Evolutionary conservation across 2,329 filamentous ascomycete species (phyloP).

Genomic region (Colletotrichum coccodes): DNA sequence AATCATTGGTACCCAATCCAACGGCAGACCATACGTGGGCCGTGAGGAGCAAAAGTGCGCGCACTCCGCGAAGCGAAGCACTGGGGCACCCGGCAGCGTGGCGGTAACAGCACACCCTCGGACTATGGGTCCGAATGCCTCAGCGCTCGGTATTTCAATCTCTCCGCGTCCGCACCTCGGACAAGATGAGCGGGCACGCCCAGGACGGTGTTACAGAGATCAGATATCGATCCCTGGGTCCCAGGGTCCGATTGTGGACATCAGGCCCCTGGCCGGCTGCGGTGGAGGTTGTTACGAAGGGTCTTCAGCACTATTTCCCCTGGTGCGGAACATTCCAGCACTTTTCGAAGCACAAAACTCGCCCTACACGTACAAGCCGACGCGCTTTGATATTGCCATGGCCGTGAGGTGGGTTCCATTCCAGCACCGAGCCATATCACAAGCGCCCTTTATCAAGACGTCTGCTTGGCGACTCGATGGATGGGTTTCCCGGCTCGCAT

Average conservation of each 20-base stretch:
- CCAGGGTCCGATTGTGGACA: conserved; percentile 8
- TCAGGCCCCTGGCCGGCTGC: neutral
- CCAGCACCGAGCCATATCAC: neutral
- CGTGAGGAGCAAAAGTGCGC: neutral
- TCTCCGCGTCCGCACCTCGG: conserved; percentile 27
- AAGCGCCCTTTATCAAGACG: neutral
- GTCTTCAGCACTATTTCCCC: neutral
- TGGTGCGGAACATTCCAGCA: conserved; percentile 13
- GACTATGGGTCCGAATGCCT: conserved; percentile 10
- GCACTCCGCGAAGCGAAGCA: neutral
- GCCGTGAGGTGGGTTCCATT: too few species aligned
- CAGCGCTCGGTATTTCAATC: conserved; percentile 25
- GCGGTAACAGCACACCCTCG: neutral
- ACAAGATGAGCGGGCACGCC: neutral
- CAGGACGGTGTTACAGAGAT: neutral
- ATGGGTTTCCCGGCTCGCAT: neutral
- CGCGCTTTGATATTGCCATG: neutral
- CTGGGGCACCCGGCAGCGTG: neutral
- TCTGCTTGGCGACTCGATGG: neutral
- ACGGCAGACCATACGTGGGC: neutral
- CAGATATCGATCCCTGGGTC: too few species aligned
- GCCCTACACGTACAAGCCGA: neutral
- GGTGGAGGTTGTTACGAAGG: neutral
- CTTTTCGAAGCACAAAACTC: neutral
- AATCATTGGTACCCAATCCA: neutral